Base-by-base conservation (phyloP, 2,329 filamentous ascomycete genomes). In the Sphaerostilbella broomeana region DNA sequence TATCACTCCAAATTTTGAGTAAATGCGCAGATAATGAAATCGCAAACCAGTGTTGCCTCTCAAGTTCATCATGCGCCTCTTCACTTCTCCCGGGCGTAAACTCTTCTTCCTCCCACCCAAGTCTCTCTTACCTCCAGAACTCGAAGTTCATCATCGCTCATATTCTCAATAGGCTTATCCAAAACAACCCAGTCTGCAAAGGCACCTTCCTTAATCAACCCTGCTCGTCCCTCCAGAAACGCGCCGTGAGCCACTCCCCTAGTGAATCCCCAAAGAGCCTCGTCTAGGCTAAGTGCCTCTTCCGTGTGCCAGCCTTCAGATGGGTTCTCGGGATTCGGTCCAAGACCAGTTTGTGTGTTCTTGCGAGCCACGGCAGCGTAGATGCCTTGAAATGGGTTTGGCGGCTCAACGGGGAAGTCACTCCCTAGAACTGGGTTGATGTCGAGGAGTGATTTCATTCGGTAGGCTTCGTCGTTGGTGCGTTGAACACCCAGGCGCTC, bases 101-200 rank as follows among this genome's bases (percentile, higher is more conserved):
- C 73, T 37, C 47, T 62, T 51, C 50, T 67, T 0, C 81, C 81
- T 3, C 64, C 78, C 24, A 85, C 72, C 81, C 81, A 86, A 0
- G 81, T 85, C 63, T 84, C 80, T 45, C 62, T 67, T 2, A 85
- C 79, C 34, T 58, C 66, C 6, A 81, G 51, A 4, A 60, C 61
- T 17, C 75, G 69, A 38, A 84, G 49, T 10, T 65, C 64, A 42
- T 80, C 76, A 3, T 72, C 43, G 9, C 67, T 62, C 21, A 73
- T 56, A 0, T 51, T 61, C 38, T 73, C 70, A 0, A 83, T 51
- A 30, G 75, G 70, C 44, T 64, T 55, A 46, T 84, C 79, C 10
- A 85, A 58, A n/a, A 86, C 79, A 4, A 85, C 66, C 80, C 79
- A 85, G 56, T 85, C 81, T 0, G 80, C 81, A 54, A 75, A 76